These are phyloP conservation scores for Mycena chlorophos DNA, from an alignment of 768 basidiomycete species.

Conservation along the genomic window DNA sequence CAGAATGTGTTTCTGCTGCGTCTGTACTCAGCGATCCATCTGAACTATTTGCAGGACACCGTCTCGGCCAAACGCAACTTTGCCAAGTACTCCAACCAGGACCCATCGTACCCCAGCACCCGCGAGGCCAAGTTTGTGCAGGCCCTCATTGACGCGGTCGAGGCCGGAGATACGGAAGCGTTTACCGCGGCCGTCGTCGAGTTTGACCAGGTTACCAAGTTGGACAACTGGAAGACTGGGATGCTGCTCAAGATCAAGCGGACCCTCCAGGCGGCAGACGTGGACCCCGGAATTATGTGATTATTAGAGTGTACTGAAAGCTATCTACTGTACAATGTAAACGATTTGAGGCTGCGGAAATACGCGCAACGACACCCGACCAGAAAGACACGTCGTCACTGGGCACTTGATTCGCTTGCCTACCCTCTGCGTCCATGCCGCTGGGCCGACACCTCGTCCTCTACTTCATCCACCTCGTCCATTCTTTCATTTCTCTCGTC, in stretches of 20 bases:
- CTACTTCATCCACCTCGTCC: conserved; percentile 57
- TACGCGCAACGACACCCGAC: no score
- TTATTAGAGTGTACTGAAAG: no score
- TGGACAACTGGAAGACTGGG: conserved; percentile 95
- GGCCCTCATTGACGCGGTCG: conserved; percentile 72
- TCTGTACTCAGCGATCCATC: not conserved
- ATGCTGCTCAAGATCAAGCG: conserved; percentile 91
- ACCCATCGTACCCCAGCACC: conserved; percentile 82
- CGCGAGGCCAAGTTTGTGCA: conserved; percentile 89
- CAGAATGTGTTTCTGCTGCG: conserved; percentile 53
- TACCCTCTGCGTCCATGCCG: conserved; percentile 37
- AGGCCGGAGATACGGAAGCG: conserved; percentile 44
- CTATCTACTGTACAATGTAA: no score
- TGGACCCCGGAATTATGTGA: conserved; percentile 42
- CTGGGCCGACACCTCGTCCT: conserved; percentile 51
- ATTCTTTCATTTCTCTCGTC: conserved; percentile 45
- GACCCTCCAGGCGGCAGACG: conserved; percentile 49
- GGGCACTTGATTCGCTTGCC: not conserved
- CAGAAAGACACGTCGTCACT: not conserved
- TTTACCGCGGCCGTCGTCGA: conserved; percentile 88
- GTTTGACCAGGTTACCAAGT: conserved; percentile 87
- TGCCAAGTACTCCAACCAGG: conserved; percentile 74
- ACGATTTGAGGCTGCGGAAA: no score
- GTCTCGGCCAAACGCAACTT: conserved; percentile 82
- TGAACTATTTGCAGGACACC: conserved; percentile 60